Evolutionary conservation across 441 rosid species (phyloP).

Genomic region (Daphne laureola): DNA sequence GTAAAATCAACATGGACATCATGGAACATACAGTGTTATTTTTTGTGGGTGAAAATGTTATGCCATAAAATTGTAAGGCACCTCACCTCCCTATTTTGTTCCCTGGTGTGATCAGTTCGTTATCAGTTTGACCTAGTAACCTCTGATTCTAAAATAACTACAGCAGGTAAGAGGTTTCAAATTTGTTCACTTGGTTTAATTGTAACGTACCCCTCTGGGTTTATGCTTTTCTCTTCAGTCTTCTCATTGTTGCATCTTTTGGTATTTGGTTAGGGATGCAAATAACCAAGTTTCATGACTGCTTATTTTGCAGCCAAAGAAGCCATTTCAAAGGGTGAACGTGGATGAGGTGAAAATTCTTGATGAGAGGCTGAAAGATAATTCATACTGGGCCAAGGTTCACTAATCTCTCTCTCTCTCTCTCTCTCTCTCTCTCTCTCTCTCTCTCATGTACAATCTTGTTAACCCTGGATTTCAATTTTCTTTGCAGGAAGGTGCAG

Average conservation of each 20-base stretch:
- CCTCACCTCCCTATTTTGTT: neutral
- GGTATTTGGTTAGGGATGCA: neutral
- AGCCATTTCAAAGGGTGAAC: slow-evolving; percentile 79
- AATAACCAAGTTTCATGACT: slow-evolving; percentile 1
- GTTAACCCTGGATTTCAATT: neutral
- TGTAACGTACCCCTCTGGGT: neutral
- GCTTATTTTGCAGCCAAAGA: slow-evolving; percentile 45
- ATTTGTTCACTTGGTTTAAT: neutral
- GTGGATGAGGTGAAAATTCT: slow-evolving; percentile 59
- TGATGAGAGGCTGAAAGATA: slow-evolving; percentile 75
- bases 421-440: slow-evolving; percentile 1
- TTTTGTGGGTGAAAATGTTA: no score
- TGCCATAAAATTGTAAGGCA: no score
- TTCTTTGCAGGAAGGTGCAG: slow-evolving; percentile 66
- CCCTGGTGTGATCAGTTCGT: neutral
- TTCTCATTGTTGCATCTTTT: neutral
- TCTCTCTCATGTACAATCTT: no score
- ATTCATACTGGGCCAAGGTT: slow-evolving; percentile 95
- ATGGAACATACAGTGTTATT: no score
- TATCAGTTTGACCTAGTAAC: no score
- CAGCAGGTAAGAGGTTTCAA: neutral
- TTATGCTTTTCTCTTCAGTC: neutral
- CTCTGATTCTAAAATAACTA: neutral
- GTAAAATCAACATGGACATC: no score
- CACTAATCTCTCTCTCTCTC: slow-evolving; percentile 2